A percentile compares a stretch with the other conserved stretches of the same genome.
phyloP scores from a whole-genome alignment of 495 filamentous ascomycete genomes.

The Venustampulla echinocandica region DNA sequence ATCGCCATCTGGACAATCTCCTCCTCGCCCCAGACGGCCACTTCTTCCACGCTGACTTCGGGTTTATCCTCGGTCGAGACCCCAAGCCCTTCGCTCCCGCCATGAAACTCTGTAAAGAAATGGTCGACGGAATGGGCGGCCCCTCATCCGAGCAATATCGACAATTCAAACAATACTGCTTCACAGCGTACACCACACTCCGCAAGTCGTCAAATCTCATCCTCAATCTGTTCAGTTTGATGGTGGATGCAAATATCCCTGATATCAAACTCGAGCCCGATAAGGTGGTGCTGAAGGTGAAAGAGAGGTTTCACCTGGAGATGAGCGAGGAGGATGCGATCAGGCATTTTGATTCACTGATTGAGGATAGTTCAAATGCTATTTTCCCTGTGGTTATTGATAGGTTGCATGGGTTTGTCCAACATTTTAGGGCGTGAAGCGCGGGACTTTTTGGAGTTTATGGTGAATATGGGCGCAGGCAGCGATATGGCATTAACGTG shows the following conservation, averaged over 20 bases:
- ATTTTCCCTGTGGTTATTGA: constrained; percentile 92
- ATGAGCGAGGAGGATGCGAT: constrained; percentile 92
- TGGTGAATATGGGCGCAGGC: too few species aligned
- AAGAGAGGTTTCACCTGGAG: constrained; percentile 87
- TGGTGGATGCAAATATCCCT: constrained; percentile 95
- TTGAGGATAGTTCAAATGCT: constrained; percentile 80
- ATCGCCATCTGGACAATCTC: constrained; percentile 93
- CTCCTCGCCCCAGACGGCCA: constrained; percentile 83
- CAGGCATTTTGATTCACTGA: constrained; percentile 73
- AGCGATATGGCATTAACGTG: too few species aligned
- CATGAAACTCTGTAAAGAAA: constrained; percentile 96
- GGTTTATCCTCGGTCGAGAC: constrained; percentile 94
- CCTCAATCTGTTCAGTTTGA: constrained; percentile 91
- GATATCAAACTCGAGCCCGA: constrained; percentile 89
- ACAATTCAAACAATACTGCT: constrained; percentile 90
- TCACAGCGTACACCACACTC: constrained; percentile 86
- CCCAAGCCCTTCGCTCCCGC: constrained; percentile 94
- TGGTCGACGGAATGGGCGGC: constrained; percentile 98
- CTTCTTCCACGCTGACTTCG: constrained; percentile 98
- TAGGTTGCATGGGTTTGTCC: constrained; percentile 85
- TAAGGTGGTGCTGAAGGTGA: constrained; percentile 87
- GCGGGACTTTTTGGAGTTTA: too few species aligned
- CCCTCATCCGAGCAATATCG: constrained; percentile 66
- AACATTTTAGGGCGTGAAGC: constrained; percentile 82
- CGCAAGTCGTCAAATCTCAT: constrained; percentile 85